Conservation (phyloP, 306 rosid species). For the Medicago arabica region DNA sequence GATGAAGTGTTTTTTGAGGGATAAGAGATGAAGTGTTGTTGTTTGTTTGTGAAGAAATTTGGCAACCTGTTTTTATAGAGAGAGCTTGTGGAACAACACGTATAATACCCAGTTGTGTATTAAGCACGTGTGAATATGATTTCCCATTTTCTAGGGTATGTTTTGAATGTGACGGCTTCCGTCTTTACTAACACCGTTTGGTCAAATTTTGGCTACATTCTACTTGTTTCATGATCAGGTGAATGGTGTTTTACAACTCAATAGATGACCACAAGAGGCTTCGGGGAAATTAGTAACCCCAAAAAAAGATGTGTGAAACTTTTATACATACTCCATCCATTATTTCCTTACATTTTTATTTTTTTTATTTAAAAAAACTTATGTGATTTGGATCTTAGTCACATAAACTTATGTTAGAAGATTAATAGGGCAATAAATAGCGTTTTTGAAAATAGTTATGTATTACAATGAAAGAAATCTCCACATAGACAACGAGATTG, state of each 20-base stretch:
- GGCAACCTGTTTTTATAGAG: constrained; percentile 1
- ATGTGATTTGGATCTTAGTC: background rate
- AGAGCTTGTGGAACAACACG: constrained; percentile 35
- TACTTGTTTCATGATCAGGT: background rate
- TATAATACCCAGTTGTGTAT: background rate
- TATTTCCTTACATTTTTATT: too few relatives aligned
- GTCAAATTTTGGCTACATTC: constrained; percentile 58
- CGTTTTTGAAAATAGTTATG: too few relatives aligned
- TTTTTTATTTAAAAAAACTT: too few relatives aligned
- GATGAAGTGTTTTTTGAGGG: constrained; percentile 24
- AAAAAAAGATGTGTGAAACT: background rate
- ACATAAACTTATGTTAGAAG: too few relatives aligned
- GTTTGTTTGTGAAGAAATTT: background rate
- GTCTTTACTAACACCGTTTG: constrained; percentile 13
- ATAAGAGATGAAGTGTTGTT: constrained; percentile 15
- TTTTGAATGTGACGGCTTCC: constrained; percentile 36
- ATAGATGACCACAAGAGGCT: background rate
- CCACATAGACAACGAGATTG: too few relatives aligned
- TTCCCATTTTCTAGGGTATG: constrained; percentile 38
- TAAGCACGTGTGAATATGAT: constrained; percentile 46
- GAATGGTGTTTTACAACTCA: constrained; percentile 1
- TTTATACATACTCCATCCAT: background rate
- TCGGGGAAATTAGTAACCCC: background rate
- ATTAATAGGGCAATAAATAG: background rate
- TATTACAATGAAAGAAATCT: too few relatives aligned